These are phyloP conservation scores for Blastobotrys mokoenaii DNA, from an alignment of 805 yeast species.

Conservation along the genomic window DNA sequence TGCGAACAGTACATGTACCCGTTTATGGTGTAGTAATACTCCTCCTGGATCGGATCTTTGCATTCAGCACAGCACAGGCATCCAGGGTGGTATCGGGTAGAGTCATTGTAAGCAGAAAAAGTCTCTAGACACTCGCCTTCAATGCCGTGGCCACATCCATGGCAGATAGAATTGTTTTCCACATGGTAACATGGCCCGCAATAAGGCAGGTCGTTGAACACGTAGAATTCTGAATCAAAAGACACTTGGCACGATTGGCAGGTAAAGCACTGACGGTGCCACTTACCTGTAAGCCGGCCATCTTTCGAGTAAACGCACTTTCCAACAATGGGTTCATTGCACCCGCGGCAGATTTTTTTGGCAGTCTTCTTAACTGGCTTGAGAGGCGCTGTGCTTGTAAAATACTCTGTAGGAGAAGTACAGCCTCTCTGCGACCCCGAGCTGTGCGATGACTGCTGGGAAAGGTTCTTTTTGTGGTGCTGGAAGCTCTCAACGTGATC, in stretches of 20 bases:
- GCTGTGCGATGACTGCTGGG: no score
- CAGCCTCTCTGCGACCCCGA: neutral
- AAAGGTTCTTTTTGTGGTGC: no score
- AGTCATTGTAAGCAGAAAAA: neutral
- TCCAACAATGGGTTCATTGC: slow-evolving; percentile 45
- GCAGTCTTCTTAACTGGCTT: neutral
- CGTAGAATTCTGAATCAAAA: slow-evolving; percentile 42
- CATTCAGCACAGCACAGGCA: slow-evolving; percentile 71
- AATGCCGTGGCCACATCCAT: slow-evolving; percentile 61
- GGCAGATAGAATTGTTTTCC: slow-evolving; percentile 68
- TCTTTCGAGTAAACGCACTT: slow-evolving; percentile 79
- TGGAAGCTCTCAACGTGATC: no score
- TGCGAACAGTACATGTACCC: slow-evolving; percentile 28
- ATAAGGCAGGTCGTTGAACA: slow-evolving; percentile 68
- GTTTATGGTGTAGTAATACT: slow-evolving; percentile 27
- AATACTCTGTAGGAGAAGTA: neutral
- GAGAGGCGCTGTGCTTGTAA: neutral
- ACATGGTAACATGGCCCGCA: slow-evolving; percentile 73
- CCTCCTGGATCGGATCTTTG: slow-evolving; percentile 21
- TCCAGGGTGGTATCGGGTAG: slow-evolving; percentile 55
- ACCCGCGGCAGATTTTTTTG: slow-evolving; percentile 52
- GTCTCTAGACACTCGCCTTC: slow-evolving; percentile 87
- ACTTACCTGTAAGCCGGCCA: slow-evolving; percentile 59
- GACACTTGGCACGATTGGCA: slow-evolving; percentile 61
- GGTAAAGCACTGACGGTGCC: slow-evolving; percentile 84